phyloP scores from a whole-genome alignment of 2,329 filamentous ascomycete species.

The Colletotrichum trifolii region DNA sequence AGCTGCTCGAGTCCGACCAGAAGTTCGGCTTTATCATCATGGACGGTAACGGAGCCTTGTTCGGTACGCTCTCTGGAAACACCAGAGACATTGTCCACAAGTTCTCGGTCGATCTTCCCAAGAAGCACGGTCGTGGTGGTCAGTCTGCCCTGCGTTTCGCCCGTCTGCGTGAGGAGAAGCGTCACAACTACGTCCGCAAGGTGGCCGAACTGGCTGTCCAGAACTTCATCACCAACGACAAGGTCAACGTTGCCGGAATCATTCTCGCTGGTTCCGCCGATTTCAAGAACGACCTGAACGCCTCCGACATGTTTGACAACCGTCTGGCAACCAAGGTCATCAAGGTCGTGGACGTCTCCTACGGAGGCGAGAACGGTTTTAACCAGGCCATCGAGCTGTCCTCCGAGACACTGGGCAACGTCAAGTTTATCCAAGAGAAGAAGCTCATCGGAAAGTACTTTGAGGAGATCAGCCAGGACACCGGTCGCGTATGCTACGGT shows the following conservation, averaged over 20 bases:
- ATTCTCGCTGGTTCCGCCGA: conserved; percentile 97
- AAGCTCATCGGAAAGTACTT: conserved; percentile 99
- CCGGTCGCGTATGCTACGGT: conserved; percentile 96
- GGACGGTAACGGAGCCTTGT: conserved; percentile 98
- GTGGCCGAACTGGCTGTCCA: conserved; percentile 97
- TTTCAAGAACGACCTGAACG: conserved; percentile 99
- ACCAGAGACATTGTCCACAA: conserved; percentile 97
- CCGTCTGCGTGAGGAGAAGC: conserved; percentile 98
- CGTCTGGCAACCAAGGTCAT: conserved; percentile 95
- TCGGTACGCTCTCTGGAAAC: conserved; percentile 96
- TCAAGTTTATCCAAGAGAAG: conserved; percentile 99
- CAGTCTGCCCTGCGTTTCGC: conserved; percentile 99
- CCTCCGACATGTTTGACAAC: conserved; percentile 95
- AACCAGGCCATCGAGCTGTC: conserved; percentile 98
- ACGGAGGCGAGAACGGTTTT: conserved; percentile 99
- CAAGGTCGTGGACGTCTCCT: conserved; percentile 99
- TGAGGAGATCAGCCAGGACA: conserved; percentile 98
- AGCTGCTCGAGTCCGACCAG: conserved; percentile 97
- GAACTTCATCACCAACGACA: conserved; percentile 98
- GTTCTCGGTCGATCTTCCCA: conserved; percentile 97
- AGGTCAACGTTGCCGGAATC: conserved; percentile 95
- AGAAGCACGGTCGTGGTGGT: conserved; percentile 99
- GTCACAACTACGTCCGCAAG: conserved; percentile 99
- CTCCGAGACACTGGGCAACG: conserved; percentile 94
- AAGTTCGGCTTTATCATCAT: conserved; percentile 99